These are phyloP conservation scores for Agarophyton chilense DNA, from an alignment of 23 red algal genomes.

Conservation along the genomic window DNA sequence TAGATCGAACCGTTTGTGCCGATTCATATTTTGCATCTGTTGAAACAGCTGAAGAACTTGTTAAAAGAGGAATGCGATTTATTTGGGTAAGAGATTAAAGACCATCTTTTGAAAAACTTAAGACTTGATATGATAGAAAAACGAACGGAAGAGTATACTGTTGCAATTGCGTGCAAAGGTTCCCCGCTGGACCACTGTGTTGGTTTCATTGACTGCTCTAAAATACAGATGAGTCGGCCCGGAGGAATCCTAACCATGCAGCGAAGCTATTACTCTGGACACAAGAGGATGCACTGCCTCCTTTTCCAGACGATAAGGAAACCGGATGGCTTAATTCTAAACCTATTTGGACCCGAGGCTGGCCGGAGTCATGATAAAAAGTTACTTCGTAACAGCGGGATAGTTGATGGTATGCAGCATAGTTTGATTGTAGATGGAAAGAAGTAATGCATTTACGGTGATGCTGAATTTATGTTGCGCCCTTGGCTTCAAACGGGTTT, in stretches of 20 bases:
- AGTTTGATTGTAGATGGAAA: not conserved
- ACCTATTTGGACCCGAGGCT: too few relatives aligned
- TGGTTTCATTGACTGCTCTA: too few relatives aligned
- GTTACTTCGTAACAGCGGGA: conserved; percentile 17
- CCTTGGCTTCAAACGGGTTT: not conserved
- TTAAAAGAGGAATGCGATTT: too few relatives aligned
- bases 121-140: not conserved
- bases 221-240: too few relatives aligned
- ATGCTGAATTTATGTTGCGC: not conserved
- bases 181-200: conserved; percentile 31
- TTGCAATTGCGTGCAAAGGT: not conserved
- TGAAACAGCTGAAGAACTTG: too few relatives aligned
- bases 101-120: not conserved
- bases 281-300: too few relatives aligned
- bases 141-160: not conserved
- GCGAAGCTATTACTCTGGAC: too few relatives aligned
- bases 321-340: too few relatives aligned
- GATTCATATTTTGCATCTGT: too few relatives aligned
- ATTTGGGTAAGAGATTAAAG: not conserved
- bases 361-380: conserved; percentile 7
- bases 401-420: not conserved
- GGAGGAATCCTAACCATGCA: too few relatives aligned
- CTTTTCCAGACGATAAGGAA: too few relatives aligned
- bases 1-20: too few relatives aligned
- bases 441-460: conserved; percentile 9